Evolutionary conservation across 495 filamentous ascomycete genomes (phyloP), one percentile per base, ranked within the genome.

Genomic region (Acidiella bohemica): DNA sequence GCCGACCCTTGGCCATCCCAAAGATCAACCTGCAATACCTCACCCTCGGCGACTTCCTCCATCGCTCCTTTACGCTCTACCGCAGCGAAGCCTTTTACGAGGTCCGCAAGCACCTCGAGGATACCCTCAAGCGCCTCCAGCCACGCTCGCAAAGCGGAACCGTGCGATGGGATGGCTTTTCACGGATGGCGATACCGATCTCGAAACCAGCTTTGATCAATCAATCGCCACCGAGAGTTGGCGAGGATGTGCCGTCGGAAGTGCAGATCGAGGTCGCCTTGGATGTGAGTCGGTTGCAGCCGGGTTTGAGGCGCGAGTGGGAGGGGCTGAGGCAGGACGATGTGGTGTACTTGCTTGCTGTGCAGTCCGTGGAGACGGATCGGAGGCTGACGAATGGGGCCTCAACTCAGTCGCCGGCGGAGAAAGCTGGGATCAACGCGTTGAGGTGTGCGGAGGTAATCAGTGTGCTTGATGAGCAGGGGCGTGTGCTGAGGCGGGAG

Each of bases 1-100:
- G 87, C 25, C 73, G 74, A 19, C 86, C 90, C 8, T 66, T 99
- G 33, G 84, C 90, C 5, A 77, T 99, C 37, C 90, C 90, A 2
- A 99, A 96, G 50, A 62, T 96, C 35, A 96, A 93, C 54, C 68
- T 99, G 28, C 90, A 96, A 51, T 96, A 99, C 56, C 70, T 99
- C 19, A 88, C 84, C 6, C 73, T 94, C 24, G 86, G 90, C 3
- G 90, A 99, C 57, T 96, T 96, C 50, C 70, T 99, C 8, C 96
- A 84, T 84, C 71, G 90, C 26, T 82, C 88, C 11, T 80, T 96
- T 50, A 68, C 90, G 18, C 70, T 96, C 3, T 83, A 93, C 54
- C 75, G 90, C 17, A 84, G 77, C 46, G 90, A 99, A 59, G 73
- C 90, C 2, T 96, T 95, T 54, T 96, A 86, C 62, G 84, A 84